Conservation (phyloP, 345 rosid species). For the Arabidopsis suecica region DNA sequence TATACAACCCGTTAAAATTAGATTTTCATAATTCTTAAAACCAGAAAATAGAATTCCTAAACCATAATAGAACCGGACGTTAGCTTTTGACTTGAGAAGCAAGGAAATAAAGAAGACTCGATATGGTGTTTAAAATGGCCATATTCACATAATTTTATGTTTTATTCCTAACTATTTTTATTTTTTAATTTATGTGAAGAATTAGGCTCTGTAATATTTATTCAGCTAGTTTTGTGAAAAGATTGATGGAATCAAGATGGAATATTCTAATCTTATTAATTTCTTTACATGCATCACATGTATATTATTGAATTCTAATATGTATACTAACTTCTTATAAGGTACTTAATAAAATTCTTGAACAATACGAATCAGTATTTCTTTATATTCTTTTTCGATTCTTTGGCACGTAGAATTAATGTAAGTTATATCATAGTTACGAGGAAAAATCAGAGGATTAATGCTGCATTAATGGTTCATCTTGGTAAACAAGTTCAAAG, state of each 20-base stretch:
- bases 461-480: neutral
- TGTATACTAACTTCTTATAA: neutral
- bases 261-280: neutral
- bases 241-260: neutral
- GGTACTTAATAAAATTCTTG: neutral
- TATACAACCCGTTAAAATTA: neutral
- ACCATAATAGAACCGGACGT: too few species aligned
- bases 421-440: neutral
- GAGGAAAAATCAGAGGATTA: neutral
- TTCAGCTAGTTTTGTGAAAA: too few species aligned
- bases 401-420: neutral
- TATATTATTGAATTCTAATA: neutral
- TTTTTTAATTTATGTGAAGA: neutral
- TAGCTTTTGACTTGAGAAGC: too few species aligned
- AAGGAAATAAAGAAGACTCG: neutral
- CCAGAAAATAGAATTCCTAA: too few species aligned
- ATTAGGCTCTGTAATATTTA: neutral
- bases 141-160: too few species aligned
- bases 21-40: neutral
- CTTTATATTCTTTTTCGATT: neutral
- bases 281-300: neutral
- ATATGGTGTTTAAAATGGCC: neutral
- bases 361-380: neutral
- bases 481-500: neutral
- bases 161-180: too few species aligned